These are phyloP conservation scores for Sequoiadendron giganteum DNA, from an alignment of 75 land plant genomes.

Conservation along the genomic window DNA sequence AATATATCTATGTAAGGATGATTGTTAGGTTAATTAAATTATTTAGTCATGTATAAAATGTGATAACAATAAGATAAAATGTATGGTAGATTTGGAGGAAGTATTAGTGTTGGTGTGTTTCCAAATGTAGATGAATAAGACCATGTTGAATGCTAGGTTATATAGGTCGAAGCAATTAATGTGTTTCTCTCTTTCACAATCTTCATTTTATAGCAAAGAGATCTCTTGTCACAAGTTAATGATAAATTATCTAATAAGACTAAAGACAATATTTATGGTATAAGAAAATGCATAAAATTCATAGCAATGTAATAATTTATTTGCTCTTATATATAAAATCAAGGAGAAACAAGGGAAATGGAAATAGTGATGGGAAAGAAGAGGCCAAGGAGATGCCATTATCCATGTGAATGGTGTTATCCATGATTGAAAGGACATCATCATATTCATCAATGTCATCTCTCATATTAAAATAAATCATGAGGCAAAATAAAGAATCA, in stretches of 20 bases:
- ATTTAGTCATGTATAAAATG: not conserved
- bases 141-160: conserved; percentile 88
- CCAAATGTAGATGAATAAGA: conserved; percentile 75
- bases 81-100: conserved; percentile 45
- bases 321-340: not conserved
- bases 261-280: too few relatives aligned
- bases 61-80: not conserved
- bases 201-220: not conserved
- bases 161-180: conserved; percentile 53
- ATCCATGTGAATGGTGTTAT: not conserved
- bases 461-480: not conserved
- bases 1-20: too few relatives aligned
- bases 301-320: too few relatives aligned
- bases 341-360: not conserved
- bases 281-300: not conserved
- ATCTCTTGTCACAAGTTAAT: not conserved
- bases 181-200: not conserved
- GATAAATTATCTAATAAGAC: not conserved
- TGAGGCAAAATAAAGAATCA: not conserved
- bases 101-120: conserved; percentile 86
- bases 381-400: conserved; percentile 16
- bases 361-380: conserved; percentile 1
- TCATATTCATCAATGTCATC: not conserved
- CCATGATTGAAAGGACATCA: conserved; percentile 22
- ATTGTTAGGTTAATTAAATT: too few relatives aligned